Evolutionary conservation across 2,329 filamentous ascomycete genomes (phyloP).

Genomic region (Fusarium verticillioides): DNA sequence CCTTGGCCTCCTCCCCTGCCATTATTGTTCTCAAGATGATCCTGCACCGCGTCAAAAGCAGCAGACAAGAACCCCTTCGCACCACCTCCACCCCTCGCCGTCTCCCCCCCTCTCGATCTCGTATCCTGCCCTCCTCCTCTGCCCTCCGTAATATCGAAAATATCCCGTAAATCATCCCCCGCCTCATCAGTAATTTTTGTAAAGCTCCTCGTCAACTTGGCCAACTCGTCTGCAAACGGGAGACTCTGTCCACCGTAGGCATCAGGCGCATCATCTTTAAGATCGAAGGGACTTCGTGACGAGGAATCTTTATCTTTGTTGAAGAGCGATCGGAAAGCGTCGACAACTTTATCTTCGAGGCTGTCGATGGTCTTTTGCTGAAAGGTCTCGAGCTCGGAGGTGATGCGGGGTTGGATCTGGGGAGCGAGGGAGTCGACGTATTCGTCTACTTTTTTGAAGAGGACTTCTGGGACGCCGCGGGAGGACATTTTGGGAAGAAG

Average conservation of each 20-base stretch:
- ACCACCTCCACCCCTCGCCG: conserved; percentile 46
- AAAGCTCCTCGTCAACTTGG: conserved; percentile 54
- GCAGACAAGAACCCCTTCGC: conserved; percentile 54
- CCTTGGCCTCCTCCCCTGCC: conserved; percentile 43
- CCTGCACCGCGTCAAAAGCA: conserved; percentile 55
- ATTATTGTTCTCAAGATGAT: conserved; percentile 50
- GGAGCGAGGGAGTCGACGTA: conserved; percentile 60
- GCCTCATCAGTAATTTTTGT: conserved; percentile 54
- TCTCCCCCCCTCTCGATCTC: conserved; percentile 43
- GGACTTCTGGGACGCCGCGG: conserved; percentile 54
- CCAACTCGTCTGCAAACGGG: conserved; percentile 60
- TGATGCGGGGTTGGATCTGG: conserved; percentile 59
- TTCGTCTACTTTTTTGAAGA: conserved; percentile 58
- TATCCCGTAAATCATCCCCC: conserved; percentile 56
- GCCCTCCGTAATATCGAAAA: conserved; percentile 56
- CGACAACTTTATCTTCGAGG: conserved; percentile 56
- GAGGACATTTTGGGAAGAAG: conserved; percentile 47
- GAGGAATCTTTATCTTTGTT: conserved; percentile 46
- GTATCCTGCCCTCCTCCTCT: conserved; percentile 24
- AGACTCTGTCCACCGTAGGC: conserved; percentile 55
- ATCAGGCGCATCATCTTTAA: conserved; percentile 52
- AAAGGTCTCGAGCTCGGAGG: conserved; percentile 56
- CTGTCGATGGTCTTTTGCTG: conserved; percentile 59
- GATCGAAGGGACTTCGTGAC: conserved; percentile 40
- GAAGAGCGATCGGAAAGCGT: conserved; percentile 58